These are phyloP conservation scores for Nitzschia putrida DNA, from an alignment of 108 stramenopile species.

Conservation along the genomic window DNA sequence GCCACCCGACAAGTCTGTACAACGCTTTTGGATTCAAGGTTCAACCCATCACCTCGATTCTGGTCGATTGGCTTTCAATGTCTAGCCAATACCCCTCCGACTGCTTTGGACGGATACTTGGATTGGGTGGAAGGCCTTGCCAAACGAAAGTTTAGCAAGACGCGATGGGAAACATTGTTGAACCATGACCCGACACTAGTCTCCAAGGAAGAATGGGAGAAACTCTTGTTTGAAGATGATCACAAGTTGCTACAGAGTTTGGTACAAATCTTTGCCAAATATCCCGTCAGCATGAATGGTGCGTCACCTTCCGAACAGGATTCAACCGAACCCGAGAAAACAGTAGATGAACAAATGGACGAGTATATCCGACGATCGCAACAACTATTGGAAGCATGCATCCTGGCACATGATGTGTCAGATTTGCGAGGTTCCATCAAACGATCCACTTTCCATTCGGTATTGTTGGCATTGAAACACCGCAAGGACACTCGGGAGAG, in stretches of 20 bases:
- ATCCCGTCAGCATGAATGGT: neutral
- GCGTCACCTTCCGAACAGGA: neutral
- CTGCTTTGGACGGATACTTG: conserved; percentile 14
- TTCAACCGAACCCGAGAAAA: neutral
- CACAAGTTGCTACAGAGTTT: neutral
- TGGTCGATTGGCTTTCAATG: conserved; percentile 27
- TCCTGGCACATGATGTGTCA: conserved; percentile 3
- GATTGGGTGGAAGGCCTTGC: conserved; percentile 24
- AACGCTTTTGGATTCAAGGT: neutral
- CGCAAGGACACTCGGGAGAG: too few relatives aligned
- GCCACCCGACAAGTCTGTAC: neutral
- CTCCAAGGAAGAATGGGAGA: neutral
- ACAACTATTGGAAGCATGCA: conserved; percentile 11
- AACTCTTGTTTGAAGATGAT: neutral
- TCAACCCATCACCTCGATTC: conserved; percentile 8
- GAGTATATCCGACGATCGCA: conserved; percentile 10
- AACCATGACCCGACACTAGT: neutral
- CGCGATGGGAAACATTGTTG: neutral
- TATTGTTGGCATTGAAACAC: conserved; percentile 7
- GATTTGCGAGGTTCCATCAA: conserved; percentile 27
- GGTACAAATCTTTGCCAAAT: conserved; percentile 26
- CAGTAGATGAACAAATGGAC: neutral
- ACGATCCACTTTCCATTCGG: conserved; percentile 28
- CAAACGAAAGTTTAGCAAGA: conserved; percentile 29
- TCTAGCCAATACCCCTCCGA: conserved; percentile 13